These are phyloP conservation scores for Castanospermum australe DNA, from an alignment of 306 rosid species.

Conservation along the genomic window DNA sequence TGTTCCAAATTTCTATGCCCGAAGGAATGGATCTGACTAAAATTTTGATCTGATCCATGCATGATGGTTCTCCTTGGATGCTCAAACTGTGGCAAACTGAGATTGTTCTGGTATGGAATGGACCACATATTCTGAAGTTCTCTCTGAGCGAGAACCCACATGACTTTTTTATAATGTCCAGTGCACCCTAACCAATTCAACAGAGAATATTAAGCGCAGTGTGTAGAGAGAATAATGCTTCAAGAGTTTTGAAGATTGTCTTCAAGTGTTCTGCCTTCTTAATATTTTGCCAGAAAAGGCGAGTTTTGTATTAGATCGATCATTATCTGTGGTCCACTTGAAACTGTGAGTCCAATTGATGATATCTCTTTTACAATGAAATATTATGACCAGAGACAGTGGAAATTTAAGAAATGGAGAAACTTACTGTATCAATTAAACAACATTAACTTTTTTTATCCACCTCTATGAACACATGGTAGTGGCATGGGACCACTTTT, in stretches of 20 bases:
- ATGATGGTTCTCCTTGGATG: slow-evolving; percentile 3
- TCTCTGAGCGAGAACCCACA: slow-evolving; percentile 14
- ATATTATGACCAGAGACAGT: neutral
- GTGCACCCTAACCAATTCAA: slow-evolving; percentile 13
- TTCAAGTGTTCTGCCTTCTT: neutral
- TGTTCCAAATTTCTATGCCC: slow-evolving; percentile 12
- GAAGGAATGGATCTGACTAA: slow-evolving; percentile 20
- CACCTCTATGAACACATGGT: neutral
- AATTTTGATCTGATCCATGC: slow-evolving; percentile 7
- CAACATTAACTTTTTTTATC: neutral
- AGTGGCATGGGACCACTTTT: neutral
- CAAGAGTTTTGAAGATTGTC: slow-evolving; percentile 16
- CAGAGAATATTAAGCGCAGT: neutral
- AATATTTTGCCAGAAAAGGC: neutral
- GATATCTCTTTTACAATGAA: slow-evolving; percentile 1
- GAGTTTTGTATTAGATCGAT: neutral
- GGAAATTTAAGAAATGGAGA: neutral
- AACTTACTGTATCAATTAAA: neutral
- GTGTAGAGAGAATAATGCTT: slow-evolving; percentile 3
- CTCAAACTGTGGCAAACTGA: slow-evolving; percentile 3
- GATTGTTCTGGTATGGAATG: neutral
- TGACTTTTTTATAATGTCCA: slow-evolving; percentile 19
- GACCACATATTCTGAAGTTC: slow-evolving; percentile 32
- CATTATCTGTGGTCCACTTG: slow-evolving; percentile 19
- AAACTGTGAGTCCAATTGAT: neutral